Conservation (phyloP, 73 alveolate species). For the Paramecium biaurelia region DNA sequence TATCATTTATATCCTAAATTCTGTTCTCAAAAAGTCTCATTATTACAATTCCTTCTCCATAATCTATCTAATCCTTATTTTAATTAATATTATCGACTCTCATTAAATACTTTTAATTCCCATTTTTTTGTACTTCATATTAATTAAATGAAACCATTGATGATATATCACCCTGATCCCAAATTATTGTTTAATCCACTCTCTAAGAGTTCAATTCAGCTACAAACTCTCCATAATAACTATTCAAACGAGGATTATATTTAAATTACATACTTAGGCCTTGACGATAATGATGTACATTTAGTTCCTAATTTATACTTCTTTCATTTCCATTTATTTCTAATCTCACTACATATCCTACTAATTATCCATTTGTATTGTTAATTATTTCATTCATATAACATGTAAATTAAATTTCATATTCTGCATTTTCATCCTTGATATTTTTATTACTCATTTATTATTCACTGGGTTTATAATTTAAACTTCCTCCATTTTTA, state of each 20-base stretch:
- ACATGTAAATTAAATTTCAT: not conserved
- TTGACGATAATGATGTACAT: not conserved
- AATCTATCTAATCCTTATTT: not conserved
- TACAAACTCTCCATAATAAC: not conserved
- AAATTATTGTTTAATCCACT: slow-evolving; percentile 38
- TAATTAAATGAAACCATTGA: not conserved
- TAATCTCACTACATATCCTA: not conserved
- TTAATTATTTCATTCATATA: not conserved
- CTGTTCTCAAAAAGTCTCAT: not conserved
- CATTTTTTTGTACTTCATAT: not conserved
- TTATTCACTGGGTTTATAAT: not conserved
- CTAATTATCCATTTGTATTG: not conserved
- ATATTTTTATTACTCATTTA: not conserved
- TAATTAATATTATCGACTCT: not conserved
- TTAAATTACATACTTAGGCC: not conserved
- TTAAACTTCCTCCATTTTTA: not conserved
- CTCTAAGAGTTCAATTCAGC: not conserved
- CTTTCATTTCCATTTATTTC: not conserved
- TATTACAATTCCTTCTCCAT: slow-evolving; percentile 1
- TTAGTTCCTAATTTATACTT: not conserved
- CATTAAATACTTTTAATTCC: not conserved
- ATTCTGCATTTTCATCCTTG: not conserved
- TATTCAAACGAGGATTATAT: not conserved
- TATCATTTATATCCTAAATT: slow-evolving; percentile 4
- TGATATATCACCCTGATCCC: slow-evolving; percentile 44